Conservation (phyloP, 331 rosid genomes). For the Malus hybrid region DNA sequence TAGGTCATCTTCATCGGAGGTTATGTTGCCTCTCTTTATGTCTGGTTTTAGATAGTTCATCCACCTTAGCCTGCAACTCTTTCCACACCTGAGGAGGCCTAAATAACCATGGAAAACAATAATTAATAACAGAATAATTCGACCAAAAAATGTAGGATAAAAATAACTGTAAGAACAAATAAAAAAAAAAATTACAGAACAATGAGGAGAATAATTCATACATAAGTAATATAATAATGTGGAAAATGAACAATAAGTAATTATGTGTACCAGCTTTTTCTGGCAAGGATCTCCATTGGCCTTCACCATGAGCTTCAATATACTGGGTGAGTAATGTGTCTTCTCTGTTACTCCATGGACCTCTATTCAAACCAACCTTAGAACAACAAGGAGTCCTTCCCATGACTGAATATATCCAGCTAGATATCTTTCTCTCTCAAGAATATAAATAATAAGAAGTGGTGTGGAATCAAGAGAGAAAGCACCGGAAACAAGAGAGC, state of each 20-base stretch:
- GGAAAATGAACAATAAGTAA: background rate
- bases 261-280: too few relatives aligned
- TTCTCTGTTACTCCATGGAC: slow-evolving; percentile 83
- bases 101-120: background rate
- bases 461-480: background rate
- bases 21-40: slow-evolving; percentile 78
- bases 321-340: slow-evolving; percentile 65
- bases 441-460: background rate
- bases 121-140: background rate
- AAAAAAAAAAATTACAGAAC: background rate
- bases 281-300: background rate
- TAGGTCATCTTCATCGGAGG: slow-evolving; percentile 67
- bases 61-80: slow-evolving; percentile 85
- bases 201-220: too few relatives aligned
- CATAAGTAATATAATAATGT: too few relatives aligned
- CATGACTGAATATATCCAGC: slow-evolving; percentile 24
- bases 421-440: background rate
- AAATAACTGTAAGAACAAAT: too few relatives aligned
- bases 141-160: too few relatives aligned
- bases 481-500: background rate
- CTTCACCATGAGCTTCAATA: slow-evolving; percentile 36
- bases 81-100: slow-evolving; percentile 87
- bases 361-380: slow-evolving; percentile 79
- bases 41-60: slow-evolving; percentile 83
- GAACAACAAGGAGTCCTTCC: slow-evolving; percentile 92